Evolutionary conservation across 2,329 filamentous ascomycete species (phyloP).

Genomic region (Arthrobotrys pseudoclavata): DNA sequence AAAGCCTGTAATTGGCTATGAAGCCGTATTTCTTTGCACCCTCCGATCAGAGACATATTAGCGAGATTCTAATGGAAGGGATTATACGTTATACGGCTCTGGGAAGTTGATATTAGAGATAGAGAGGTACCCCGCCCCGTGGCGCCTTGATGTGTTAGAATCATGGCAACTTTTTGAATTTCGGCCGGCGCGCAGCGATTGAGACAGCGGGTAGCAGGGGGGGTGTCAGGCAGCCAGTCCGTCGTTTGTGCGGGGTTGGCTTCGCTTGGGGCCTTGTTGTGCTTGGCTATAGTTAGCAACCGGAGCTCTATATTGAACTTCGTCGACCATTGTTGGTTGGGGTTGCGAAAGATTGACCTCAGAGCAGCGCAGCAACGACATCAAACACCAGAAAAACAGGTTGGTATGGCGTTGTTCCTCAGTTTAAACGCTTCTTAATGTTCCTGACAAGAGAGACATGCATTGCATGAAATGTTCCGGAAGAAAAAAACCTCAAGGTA

Average conservation of each 20-base stretch:
- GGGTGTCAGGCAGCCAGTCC: constrained; percentile 40
- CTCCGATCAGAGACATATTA: constrained; percentile 51
- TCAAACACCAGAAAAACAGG: neutral
- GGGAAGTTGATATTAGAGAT: constrained; percentile 29
- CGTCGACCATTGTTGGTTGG: neutral
- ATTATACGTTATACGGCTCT: constrained; percentile 38
- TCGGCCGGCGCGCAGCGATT: constrained; percentile 24
- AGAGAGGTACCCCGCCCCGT: constrained; percentile 18
- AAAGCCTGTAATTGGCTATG: constrained; percentile 24
- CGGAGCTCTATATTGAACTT: neutral
- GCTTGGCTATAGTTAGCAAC: constrained; percentile 25
- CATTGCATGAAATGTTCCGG: constrained; percentile 41
- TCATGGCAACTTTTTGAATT: constrained; percentile 53
- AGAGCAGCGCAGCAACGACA: neutral
- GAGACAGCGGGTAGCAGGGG: constrained; percentile 53
- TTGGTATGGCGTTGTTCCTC: neutral
- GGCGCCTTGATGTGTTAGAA: constrained; percentile 37
- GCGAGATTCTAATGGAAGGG: constrained; percentile 13
- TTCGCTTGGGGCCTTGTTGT: constrained; percentile 18
- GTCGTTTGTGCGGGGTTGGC: constrained; percentile 26
- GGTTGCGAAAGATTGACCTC: neutral
- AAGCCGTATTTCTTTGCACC: constrained; percentile 19
- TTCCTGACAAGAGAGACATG: constrained; percentile 54
- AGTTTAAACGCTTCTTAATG: neutral
- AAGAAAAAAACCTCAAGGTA: constrained; percentile 9